Percentiles rank a stretch among this genome's conserved stretches.
Conservation (phyloP, 2,329 filamentous ascomycete species). For the Diaporthe ampelina region DNA sequence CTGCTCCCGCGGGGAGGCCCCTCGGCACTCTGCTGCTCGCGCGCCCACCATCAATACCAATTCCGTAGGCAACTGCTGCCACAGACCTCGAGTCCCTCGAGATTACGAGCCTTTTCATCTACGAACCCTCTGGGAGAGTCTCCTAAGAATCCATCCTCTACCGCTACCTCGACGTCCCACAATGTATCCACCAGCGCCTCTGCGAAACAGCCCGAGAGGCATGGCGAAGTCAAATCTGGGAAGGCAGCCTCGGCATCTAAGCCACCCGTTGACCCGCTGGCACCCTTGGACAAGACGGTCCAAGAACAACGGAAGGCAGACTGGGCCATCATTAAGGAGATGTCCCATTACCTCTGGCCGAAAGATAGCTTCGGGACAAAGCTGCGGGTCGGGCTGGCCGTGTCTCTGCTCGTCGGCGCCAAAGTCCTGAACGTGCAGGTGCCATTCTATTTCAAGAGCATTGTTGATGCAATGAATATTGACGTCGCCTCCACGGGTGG, state of each 20-base stretch:
- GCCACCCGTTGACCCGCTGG: conserved; percentile 65
- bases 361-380: conserved; percentile 88
- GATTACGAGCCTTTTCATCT: conserved; percentile 33
- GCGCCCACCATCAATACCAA: conserved; percentile 31
- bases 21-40: conserved; percentile 29
- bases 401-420: conserved; percentile 86
- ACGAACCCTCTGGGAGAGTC: conserved; percentile 30
- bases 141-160: conserved; percentile 3
- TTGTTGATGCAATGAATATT: conserved; percentile 98
- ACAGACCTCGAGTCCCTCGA: conserved; percentile 18
- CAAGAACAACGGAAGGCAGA: conserved; percentile 96
- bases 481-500: conserved; percentile 90
- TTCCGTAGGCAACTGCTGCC: conserved; percentile 23
- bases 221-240: neutral
- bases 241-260: conserved; percentile 21
- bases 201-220: neutral
- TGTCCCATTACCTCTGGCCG: conserved; percentile 96
- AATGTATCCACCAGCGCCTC: neutral
- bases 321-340: conserved; percentile 99
- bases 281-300: conserved; percentile 76
- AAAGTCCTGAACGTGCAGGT: conserved; percentile 98
- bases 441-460: conserved; percentile 98
- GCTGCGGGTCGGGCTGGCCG: conserved; percentile 86
- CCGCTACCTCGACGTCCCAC: neutral
- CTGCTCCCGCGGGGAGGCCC: conserved; percentile 32